phyloP scores from a whole-genome alignment of 2,329 filamentous ascomycete genomes.

The Trichoderma semiorbis region DNA sequence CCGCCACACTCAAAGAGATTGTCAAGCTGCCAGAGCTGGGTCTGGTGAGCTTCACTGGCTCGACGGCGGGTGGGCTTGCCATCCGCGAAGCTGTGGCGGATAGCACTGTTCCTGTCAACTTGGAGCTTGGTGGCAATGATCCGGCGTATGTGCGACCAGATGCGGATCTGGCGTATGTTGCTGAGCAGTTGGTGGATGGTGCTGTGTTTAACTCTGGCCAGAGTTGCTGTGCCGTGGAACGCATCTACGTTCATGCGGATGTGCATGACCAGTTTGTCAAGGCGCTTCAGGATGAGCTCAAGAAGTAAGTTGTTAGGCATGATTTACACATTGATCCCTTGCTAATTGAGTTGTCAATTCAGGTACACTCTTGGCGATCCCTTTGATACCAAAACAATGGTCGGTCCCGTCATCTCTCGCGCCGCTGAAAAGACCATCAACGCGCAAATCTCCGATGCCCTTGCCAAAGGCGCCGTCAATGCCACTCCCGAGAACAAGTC shows the following conservation, averaged over 20 bases:
- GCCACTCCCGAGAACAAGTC: not conserved
- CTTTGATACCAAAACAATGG: not conserved
- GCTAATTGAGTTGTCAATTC: not conserved
- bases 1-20: too few relatives aligned
- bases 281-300: not conserved
- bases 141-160: not conserved
- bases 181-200: not conserved
- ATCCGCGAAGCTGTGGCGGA: not conserved
- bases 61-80: not conserved
- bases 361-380: not conserved
- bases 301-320: not conserved
- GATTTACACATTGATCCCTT: not conserved
- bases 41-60: not conserved
- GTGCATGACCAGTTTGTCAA: not conserved
- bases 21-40: too few relatives aligned
- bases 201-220: not conserved
- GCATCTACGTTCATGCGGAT: not conserved
- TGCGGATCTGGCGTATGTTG: not conserved
- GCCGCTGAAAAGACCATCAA: not conserved
- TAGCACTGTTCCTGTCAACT: not conserved
- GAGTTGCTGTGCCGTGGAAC: not conserved
- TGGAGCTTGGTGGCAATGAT: not conserved
- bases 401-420: not conserved
- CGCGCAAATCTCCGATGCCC: not conserved
- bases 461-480: not conserved